These are phyloP conservation scores for Drechslera avenae DNA, from an alignment of 2,329 filamentous ascomycete genomes.

Conservation along the genomic window DNA sequence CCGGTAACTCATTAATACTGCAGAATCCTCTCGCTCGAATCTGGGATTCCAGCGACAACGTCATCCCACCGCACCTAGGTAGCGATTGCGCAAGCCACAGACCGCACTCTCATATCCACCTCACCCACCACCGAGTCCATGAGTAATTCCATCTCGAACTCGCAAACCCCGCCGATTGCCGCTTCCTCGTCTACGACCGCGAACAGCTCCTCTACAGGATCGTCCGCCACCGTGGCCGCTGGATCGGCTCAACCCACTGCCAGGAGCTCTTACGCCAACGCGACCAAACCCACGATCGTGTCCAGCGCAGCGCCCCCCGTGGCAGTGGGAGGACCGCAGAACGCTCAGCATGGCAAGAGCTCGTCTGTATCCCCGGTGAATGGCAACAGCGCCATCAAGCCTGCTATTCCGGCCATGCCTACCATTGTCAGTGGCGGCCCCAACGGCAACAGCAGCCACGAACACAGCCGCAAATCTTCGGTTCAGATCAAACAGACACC, in stretches of 20 bases:
- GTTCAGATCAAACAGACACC: slow-evolving; percentile 87
- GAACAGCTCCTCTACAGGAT: slow-evolving; percentile 56
- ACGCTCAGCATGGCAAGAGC: slow-evolving; percentile 52
- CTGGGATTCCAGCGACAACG: slow-evolving; percentile 37
- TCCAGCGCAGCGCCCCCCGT: slow-evolving; percentile 58
- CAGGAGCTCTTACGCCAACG: slow-evolving; percentile 65
- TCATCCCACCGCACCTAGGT: slow-evolving; percentile 17
- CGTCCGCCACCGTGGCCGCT: slow-evolving; percentile 57
- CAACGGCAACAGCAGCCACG: slow-evolving; percentile 72
- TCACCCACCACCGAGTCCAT: slow-evolving; percentile 48
- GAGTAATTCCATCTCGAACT: slow-evolving; percentile 64
- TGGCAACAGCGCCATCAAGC: slow-evolving; percentile 66
- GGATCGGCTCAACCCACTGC: slow-evolving; percentile 62
- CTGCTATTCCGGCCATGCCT: slow-evolving; percentile 51
- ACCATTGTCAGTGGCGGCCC: slow-evolving; percentile 66
- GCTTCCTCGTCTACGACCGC: slow-evolving; percentile 56
- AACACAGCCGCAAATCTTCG: slow-evolving; percentile 84
- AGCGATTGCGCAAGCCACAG: slow-evolving; percentile 23
- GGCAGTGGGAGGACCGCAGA: slow-evolving; percentile 62
- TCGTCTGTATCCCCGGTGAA: slow-evolving; percentile 74
- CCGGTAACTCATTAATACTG: slow-evolving; percentile 32
- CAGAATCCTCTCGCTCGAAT: slow-evolving; percentile 32
- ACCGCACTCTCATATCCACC: slow-evolving; percentile 7
- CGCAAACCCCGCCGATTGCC: slow-evolving; percentile 55
- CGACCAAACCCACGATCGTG: slow-evolving; percentile 61